Percentiles rank a stretch among this genome's conserved stretches.
Evolutionary conservation across 352 stramenopile species (phyloP).

Genomic region (Pythium plurisporium): DNA sequence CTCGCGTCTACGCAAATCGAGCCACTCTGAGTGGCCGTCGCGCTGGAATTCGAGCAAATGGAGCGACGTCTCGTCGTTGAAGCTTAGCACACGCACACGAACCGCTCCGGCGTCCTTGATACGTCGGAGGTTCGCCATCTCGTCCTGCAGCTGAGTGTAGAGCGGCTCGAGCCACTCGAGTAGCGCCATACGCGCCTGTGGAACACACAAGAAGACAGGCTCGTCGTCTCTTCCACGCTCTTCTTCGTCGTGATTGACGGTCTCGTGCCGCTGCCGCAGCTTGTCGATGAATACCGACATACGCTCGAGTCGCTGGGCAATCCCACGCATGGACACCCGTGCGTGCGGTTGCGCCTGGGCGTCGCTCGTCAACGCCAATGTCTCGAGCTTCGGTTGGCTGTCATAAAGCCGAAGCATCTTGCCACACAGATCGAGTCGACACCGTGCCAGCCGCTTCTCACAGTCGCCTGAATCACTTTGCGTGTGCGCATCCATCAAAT

Average conservation of each 20-base stretch:
- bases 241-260: not conserved
- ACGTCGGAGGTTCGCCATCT: not conserved
- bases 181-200: not conserved
- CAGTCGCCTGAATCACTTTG: conserved; percentile 49
- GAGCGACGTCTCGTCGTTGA: conserved; percentile 18
- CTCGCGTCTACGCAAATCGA: conserved; percentile 33
- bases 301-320: conserved; percentile 8
- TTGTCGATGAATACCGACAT: conserved; percentile 5
- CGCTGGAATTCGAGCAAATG: conserved; percentile 52
- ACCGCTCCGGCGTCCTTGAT: conserved; percentile 14
- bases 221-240: not conserved
- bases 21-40: conserved; percentile 47
- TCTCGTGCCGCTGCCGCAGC: conserved; percentile 3
- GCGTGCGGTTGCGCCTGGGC: not conserved
- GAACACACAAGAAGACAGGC: not conserved
- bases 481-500: conserved; percentile 42
- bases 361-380: not conserved
- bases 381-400: not conserved
- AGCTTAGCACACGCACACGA: conserved; percentile 44
- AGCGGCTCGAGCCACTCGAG: conserved; percentile 17
- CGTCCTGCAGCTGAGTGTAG: not conserved
- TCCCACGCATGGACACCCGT: conserved; percentile 10
- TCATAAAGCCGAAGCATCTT: conserved; percentile 57
- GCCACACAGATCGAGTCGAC: conserved; percentile 58
- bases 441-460: conserved; percentile 28